phyloP scores from a whole-genome alignment of 2,329 filamentous ascomycete genomes.

The Alternaria rosae region DNA sequence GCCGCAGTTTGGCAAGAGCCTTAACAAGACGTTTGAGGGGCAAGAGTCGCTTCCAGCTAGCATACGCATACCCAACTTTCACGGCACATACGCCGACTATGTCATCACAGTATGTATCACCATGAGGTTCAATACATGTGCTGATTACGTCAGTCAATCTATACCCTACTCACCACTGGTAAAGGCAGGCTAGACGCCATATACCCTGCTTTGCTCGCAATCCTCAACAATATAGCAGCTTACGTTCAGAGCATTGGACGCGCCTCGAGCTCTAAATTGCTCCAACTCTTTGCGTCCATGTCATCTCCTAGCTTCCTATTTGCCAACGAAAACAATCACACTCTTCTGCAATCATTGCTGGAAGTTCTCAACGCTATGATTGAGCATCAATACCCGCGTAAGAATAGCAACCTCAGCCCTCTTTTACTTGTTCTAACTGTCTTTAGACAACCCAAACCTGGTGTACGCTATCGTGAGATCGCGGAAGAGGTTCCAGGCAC shows the following conservation, averaged over 20 bases:
- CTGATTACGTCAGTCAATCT: conserved; percentile 73
- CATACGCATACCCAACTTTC: conserved; percentile 84
- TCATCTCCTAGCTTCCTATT: conserved; percentile 91
- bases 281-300: conserved; percentile 91
- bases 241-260: conserved; percentile 80
- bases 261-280: conserved; percentile 77
- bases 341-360: conserved; percentile 78
- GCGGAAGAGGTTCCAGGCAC: conserved; percentile 80
- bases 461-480: conserved; percentile 81
- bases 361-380: conserved; percentile 90
- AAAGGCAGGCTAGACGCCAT: conserved; percentile 90
- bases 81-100: conserved; percentile 91
- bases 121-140: not conserved
- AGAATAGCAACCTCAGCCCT: conserved; percentile 39
- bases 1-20: conserved; percentile 83
- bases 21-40: conserved; percentile 87
- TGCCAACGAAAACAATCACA: conserved; percentile 90
- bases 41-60: conserved; percentile 85
- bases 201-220: conserved; percentile 88
- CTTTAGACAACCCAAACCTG: conserved; percentile 77
- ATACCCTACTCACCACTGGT: conserved; percentile 87
- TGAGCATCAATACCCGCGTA: conserved; percentile 84
- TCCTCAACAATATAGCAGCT: conserved; percentile 91
- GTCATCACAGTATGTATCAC: conserved; percentile 75
- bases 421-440: conserved; percentile 20